Evolutionary conservation across 2,329 filamentous ascomycete genomes (phyloP).

Genomic region (Beauveria sp.): DNA sequence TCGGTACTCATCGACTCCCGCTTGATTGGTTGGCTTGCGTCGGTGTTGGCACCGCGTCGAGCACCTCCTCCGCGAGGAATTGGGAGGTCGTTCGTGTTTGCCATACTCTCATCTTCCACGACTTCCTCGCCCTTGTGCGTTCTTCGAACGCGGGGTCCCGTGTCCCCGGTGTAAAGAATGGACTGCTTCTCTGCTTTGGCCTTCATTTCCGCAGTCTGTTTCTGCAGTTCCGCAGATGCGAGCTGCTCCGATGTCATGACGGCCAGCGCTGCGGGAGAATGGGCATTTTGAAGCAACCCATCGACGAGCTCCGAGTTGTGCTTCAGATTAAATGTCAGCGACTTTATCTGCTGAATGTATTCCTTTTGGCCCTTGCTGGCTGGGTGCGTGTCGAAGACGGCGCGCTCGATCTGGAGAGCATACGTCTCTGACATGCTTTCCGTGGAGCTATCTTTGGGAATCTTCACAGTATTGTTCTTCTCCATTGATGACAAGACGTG

Average conservation of each 20-base stretch:
- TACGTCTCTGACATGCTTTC: constrained; percentile 61
- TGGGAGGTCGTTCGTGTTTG: constrained; percentile 22
- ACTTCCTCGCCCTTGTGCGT: constrained; percentile 95
- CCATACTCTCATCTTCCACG: constrained; percentile 62
- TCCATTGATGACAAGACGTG: constrained; percentile 59
- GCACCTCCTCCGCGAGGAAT: constrained; percentile 14
- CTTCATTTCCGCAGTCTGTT: constrained; percentile 67
- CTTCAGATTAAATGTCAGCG: constrained; percentile 80
- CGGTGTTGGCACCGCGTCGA: background rate
- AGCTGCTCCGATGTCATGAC: constrained; percentile 86
- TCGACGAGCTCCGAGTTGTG: constrained; percentile 73
- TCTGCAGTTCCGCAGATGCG: constrained; percentile 82
- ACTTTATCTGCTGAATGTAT: constrained; percentile 59
- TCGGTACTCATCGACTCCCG: constrained; percentile 26
- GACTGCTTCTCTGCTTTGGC: constrained; percentile 75
- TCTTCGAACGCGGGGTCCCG: constrained; percentile 67
- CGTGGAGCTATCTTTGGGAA: constrained; percentile 56
- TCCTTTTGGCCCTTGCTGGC: constrained; percentile 37
- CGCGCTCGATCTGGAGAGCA: constrained; percentile 73
- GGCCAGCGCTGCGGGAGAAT: constrained; percentile 71
- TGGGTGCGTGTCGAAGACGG: constrained; percentile 49
- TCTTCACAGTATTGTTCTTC: constrained; percentile 54
- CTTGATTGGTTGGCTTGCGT: constrained; percentile 20
- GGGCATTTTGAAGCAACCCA: constrained; percentile 62
- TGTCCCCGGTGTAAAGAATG: constrained; percentile 67